Evolutionary conservation across 1,139 yeast genomes (phyloP), one percentile per base, ranked within the genome.

Genomic region (Pichia sp.): DNA sequence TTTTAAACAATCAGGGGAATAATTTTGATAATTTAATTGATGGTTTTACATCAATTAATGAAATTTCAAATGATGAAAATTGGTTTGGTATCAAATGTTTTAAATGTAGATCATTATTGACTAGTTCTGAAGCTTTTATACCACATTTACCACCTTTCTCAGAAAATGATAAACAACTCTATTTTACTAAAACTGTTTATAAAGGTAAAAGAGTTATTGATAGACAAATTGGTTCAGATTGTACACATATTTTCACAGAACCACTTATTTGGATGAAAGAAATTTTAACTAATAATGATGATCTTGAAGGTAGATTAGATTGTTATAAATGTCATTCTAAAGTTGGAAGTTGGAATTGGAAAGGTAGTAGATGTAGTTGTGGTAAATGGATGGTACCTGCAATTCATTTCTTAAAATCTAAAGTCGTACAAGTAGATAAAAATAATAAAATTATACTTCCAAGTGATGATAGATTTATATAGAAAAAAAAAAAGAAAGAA

Each of bases 351-450:
- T 91, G 88, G 58, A 78, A 82, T 48, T 91, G 99, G 99, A 84
- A 80, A 57, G 99, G 99, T 0, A 78, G 89, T 5, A 69, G 94
- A 51, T 91, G 99, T 59, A 79, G 94, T 43, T 91, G 99, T 63
- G 96, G 97, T 3, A 77, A 77, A 53, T 91, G 99, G 99, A 80
- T 91, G 68, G 74, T 86, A 5, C 98, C 99, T 0, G 95, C 95
- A 1, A 73, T 93, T 46, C 88, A 84, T 59, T 60, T 91, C 38
- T 91, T 81, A 58, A 67, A 80, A 31, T 81, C 89, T 4, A 84
- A 85, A 58, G 91, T 85, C 5, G 96, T 84, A 40, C 47, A 48
- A 31, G 31, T 35, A 11, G 45, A 47, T 32, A 40, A 31, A 24
- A 33, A 36, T 22, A 41, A 42, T 26, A 45, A 45, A 35, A 24